A percentile compares a stretch with the other conserved stretches of the same genome.
Evolutionary conservation across 495 filamentous ascomycete genomes (phyloP).

Genomic region (Penicillium psychrofluorescens): DNA sequence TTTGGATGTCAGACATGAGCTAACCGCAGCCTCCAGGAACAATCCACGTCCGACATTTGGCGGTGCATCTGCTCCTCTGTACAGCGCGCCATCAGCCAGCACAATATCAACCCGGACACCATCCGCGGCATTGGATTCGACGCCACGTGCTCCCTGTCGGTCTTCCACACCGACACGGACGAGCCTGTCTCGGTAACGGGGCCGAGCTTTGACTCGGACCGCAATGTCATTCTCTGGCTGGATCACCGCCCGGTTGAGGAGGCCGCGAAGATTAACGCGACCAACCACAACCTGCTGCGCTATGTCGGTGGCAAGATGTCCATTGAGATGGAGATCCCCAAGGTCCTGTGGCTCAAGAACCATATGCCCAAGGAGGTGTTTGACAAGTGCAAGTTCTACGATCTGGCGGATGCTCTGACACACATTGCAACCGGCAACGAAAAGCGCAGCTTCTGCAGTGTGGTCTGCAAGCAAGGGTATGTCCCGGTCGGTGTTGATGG

Average conservation of each 20-base stretch:
- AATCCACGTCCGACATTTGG: slow-evolving; percentile 98
- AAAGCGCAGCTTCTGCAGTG: slow-evolving; percentile 84
- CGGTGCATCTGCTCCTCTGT: slow-evolving; percentile 78
- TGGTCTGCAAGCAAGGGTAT: slow-evolving; percentile 92
- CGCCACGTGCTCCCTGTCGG: slow-evolving; percentile 89
- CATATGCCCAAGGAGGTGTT: slow-evolving; percentile 93
- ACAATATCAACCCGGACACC: slow-evolving; percentile 61
- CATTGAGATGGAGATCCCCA: slow-evolving; percentile 98
- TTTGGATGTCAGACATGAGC: too few species aligned
- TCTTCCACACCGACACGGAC: slow-evolving; percentile 82
- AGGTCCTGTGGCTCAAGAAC: slow-evolving; percentile 95
- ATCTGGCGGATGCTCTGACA: slow-evolving; percentile 86
- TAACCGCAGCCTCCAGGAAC: slow-evolving; percentile 53
- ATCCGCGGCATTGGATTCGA: slow-evolving; percentile 93
- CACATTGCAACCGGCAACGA: slow-evolving; percentile 94
- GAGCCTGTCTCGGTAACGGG: slow-evolving; percentile 84
- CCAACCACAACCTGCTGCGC: slow-evolving; percentile 82
- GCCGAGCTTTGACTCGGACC: slow-evolving; percentile 77
- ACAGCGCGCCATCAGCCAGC: slow-evolving; percentile 66
- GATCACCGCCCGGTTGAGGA: slow-evolving; percentile 88
- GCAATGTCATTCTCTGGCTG: slow-evolving; percentile 88
- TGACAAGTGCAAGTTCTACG: slow-evolving; percentile 90
- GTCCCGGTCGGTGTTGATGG: slow-evolving; percentile 94
- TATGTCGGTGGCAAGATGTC: slow-evolving; percentile 98
- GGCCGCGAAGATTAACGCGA: slow-evolving; percentile 84